phyloP scores from a whole-genome alignment of 192 early-diverging fungal genomes.

The Fimicolochytrium jonesii region DNA sequence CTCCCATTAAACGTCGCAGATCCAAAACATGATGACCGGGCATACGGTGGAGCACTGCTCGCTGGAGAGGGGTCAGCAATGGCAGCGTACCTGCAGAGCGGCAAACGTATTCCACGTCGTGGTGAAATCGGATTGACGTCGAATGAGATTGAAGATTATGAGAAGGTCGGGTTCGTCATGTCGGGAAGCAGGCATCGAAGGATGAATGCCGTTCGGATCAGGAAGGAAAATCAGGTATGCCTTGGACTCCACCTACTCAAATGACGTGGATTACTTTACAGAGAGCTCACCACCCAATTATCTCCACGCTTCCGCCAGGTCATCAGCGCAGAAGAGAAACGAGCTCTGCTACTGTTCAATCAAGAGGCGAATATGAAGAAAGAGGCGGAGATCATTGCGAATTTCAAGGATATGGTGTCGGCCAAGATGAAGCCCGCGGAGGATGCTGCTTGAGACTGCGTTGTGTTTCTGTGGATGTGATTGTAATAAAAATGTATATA shows the following conservation, averaged over 20 bases:
- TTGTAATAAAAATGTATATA: too few relatives aligned
- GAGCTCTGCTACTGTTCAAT: constrained; percentile 76
- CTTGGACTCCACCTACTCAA: neutral
- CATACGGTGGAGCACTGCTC: constrained; percentile 75
- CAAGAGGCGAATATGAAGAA: constrained; percentile 87
- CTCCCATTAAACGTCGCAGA: constrained; percentile 55
- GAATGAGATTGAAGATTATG: constrained; percentile 78
- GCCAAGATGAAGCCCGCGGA: constrained; percentile 16
- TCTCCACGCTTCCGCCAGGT: too few relatives aligned
- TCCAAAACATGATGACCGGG: constrained; percentile 58
- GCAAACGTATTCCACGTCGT: constrained; percentile 93
- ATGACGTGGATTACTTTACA: too few relatives aligned
- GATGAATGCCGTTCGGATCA: constrained; percentile 93
- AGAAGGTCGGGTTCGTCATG: constrained; percentile 93
- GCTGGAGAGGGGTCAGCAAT: constrained; percentile 90
- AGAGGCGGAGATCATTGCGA: constrained; percentile 87
- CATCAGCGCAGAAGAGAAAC: constrained; percentile 91
- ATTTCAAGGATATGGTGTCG: constrained; percentile 81
- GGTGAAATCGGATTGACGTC: constrained; percentile 93
- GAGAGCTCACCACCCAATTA: too few relatives aligned
- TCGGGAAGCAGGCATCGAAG: constrained; percentile 87
- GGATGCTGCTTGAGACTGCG: too few relatives aligned
- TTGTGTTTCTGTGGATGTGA: too few relatives aligned
- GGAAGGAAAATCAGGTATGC: constrained; percentile 85
- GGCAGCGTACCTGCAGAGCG: constrained; percentile 81